Evolutionary conservation across 176 grass and related monocot species (phyloP).

Genomic region (Rhipidocladum racemiflorum): DNA sequence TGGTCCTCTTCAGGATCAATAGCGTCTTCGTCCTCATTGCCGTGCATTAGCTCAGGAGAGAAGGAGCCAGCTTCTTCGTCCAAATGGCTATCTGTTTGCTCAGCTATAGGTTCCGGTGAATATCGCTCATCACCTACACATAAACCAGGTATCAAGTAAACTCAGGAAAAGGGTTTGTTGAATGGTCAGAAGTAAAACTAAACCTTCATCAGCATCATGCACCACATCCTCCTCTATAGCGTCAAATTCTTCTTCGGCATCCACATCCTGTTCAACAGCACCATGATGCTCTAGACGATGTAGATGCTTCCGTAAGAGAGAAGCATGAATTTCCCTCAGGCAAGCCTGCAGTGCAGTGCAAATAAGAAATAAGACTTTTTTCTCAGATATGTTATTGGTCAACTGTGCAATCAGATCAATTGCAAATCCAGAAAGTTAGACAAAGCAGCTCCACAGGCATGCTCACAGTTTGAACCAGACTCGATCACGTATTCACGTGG

Average conservation of each 20-base stretch:
- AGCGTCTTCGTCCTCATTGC: constrained; percentile 79
- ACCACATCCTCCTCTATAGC: constrained; percentile 42
- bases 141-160: constrained; percentile 29
- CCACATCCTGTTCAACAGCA: constrained; percentile 36
- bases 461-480: neutral
- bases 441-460: constrained; percentile 9
- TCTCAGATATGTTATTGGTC: neutral
- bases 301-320: constrained; percentile 88
- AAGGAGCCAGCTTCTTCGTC: constrained; percentile 85
- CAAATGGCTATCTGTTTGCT: constrained; percentile 49
- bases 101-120: constrained; percentile 66
- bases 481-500: constrained; percentile 8
- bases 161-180: neutral
- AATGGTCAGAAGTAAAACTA: constrained; percentile 39
- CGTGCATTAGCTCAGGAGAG: constrained; percentile 88
- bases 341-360: constrained; percentile 52
- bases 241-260: constrained; percentile 44
- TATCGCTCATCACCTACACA: constrained; percentile 58
- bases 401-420: neutral
- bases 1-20: constrained; percentile 97
- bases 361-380: constrained; percentile 23
- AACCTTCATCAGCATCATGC: constrained; percentile 62
- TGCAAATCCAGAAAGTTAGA: neutral
- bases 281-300: constrained; percentile 66
- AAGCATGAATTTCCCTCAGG: constrained; percentile 89